These are phyloP conservation scores for Didymella lethalis DNA, from an alignment of 2,329 filamentous ascomycete genomes.

Conservation along the genomic window DNA sequence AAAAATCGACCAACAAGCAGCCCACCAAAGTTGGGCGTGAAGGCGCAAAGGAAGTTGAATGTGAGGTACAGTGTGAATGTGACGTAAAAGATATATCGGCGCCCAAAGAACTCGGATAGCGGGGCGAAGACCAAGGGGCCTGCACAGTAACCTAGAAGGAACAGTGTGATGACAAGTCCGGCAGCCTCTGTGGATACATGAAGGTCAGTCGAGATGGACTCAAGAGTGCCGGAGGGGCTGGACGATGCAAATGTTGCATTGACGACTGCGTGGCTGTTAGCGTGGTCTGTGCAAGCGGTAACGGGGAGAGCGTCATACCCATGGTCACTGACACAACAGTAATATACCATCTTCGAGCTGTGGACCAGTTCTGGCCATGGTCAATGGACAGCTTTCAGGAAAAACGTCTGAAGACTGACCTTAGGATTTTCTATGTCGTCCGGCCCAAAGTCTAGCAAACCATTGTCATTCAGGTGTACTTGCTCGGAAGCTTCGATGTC, in stretches of 20 bases:
- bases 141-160: conserved; percentile 69
- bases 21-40: conserved; percentile 61
- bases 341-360: conserved; percentile 14
- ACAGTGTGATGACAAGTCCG: conserved; percentile 68
- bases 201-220: conserved; percentile 6
- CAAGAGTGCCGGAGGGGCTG: conserved; percentile 10
- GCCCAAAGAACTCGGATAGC: conserved; percentile 70
- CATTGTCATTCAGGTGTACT: conserved; percentile 7
- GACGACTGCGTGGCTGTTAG: not conserved
- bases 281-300: too few relatives aligned
- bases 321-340: conserved; percentile 6
- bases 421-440: conserved; percentile 12
- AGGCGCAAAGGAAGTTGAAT: conserved; percentile 64
- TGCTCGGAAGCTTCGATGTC: conserved; percentile 13
- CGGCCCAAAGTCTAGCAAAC: conserved; percentile 7
- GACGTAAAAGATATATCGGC: conserved; percentile 61
- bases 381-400: not conserved
- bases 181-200: conserved; percentile 37
- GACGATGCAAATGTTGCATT: conserved; percentile 19
- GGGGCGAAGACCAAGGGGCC: conserved; percentile 71
- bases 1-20: conserved; percentile 65
- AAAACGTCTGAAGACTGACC: not conserved
- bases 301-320: too few relatives aligned
- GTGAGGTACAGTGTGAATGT: conserved; percentile 53
- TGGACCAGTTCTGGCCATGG: conserved; percentile 6